phyloP scores from a whole-genome alignment of 2,329 filamentous ascomycete species.

The Fusarium sp. region DNA sequence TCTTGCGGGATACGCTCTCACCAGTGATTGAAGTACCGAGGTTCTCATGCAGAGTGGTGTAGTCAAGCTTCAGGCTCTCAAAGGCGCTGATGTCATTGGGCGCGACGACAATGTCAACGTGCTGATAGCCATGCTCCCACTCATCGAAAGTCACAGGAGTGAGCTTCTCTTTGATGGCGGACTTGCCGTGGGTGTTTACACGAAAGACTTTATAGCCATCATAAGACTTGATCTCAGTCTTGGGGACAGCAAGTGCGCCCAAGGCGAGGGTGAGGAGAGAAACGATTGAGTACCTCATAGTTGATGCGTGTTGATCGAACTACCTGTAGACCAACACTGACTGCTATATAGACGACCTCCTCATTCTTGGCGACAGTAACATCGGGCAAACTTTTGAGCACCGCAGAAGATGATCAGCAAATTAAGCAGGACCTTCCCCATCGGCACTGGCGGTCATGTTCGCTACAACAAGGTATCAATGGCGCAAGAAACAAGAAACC shows the following conservation, averaged over 20 bases:
- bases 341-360: slow-evolving; percentile 2
- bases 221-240: slow-evolving; percentile 37
- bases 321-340: not conserved
- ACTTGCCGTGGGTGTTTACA: slow-evolving; percentile 54
- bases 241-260: slow-evolving; percentile 29
- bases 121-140: slow-evolving; percentile 31
- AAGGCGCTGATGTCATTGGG: slow-evolving; percentile 44
- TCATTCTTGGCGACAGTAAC: not conserved
- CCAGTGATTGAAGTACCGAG: slow-evolving; percentile 43
- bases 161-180: slow-evolving; percentile 48
- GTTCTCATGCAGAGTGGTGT: slow-evolving; percentile 43
- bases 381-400: slow-evolving; percentile 14
- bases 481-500: slow-evolving; percentile 4
- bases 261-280: slow-evolving; percentile 27
- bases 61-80: slow-evolving; percentile 44
- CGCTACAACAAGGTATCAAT: slow-evolving; percentile 6
- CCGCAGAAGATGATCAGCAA: slow-evolving; percentile 13
- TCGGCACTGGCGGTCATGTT: slow-evolving; percentile 8
- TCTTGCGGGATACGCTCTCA: slow-evolving; percentile 37
- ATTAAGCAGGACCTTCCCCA: slow-evolving; percentile 24
- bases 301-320: not conserved
- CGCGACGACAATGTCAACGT: slow-evolving; percentile 46
- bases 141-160: slow-evolving; percentile 35
- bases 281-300: slow-evolving; percentile 32
- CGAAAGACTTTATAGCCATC: slow-evolving; percentile 53